Base-by-base conservation (phyloP, 1,139 yeast genomes). In the Blastobotrys elegans region DNA sequence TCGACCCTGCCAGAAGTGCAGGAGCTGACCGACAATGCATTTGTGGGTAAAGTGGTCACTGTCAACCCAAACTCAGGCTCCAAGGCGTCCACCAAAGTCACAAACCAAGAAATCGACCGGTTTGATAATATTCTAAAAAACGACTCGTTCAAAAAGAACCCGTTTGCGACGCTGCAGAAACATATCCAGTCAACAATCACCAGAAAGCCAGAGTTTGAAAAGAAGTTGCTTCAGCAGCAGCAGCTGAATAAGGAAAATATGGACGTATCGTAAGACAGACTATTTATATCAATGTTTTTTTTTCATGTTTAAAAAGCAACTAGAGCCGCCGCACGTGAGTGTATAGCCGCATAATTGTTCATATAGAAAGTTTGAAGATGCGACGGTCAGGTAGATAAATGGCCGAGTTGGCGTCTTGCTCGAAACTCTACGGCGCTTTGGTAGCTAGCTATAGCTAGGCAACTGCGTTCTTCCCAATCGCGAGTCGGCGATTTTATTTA, bases 41-140 rank as follows among this genome's bases (percentile, higher is more conserved):
- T 33, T 33, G 37, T 33, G 11, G 37, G 37, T 11, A 33, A 33
- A 11, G 8, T 13, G 30, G 14, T 14, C 10, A 38, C 7, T 8
- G 27, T 50, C 22, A 52, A 57, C 40, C 63, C 63, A 4, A 59
- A 59, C 39, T 53, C 53, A 43, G 60, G 59, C 48, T 51, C 62
- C 2, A 58, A 59, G 41, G 55, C 60, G 11, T 63, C 62, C 35
- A 65, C 64, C 45, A 59, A 58, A 40, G 59, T 66, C 1, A 61
- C 62, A 18, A 54, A 53, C 44, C 55, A 55, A 32, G 69, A 65
- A 45, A 63, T 58, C 29, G 53, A 52, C 16, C 51, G 63, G 40
- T 65, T 65, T 51, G 54, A 53, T 40, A 53, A 52, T 40, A 57
- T 62, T 11, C 45, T 57, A 13, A 52, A 50, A 11, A 53, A 56